Conservation (phyloP, 352 stramenopile genomes). For the Pythium phragmitis region DNA sequence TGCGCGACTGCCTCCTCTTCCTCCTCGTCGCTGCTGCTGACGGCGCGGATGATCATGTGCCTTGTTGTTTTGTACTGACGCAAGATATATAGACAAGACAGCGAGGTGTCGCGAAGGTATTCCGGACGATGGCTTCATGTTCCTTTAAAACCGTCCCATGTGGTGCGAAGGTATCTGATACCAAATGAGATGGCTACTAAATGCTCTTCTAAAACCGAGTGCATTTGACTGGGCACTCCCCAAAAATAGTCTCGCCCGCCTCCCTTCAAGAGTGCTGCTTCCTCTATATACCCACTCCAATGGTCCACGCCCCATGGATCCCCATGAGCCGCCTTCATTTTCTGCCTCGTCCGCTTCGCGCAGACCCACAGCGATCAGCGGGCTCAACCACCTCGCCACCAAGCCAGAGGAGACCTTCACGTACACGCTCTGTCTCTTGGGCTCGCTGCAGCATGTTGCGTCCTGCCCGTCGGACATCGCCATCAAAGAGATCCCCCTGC, state of each 20-base stretch:
- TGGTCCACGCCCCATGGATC: slow-evolving; percentile 2
- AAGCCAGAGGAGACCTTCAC: slow-evolving; percentile 30
- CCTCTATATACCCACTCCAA: not conserved
- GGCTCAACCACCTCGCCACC: not conserved
- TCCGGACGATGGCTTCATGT: not conserved
- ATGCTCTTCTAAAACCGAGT: not conserved
- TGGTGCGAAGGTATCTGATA: too few species aligned
- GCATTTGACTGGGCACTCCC: not conserved
- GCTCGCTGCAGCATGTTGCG: slow-evolving; percentile 35
- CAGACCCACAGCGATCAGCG: not conserved
- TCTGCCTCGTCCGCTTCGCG: not conserved
- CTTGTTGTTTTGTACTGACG: not conserved
- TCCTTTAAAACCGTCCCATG: not conserved
- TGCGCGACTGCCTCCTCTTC: slow-evolving; percentile 27
- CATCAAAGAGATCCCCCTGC: slow-evolving; percentile 41
- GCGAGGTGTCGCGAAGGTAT: slow-evolving; percentile 3
- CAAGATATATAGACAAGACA: not conserved
- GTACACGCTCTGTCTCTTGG: slow-evolving; percentile 56
- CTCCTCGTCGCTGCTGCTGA: slow-evolving; percentile 52
- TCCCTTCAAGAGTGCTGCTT: too few species aligned
- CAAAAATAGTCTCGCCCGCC: not conserved
- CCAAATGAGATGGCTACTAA: too few species aligned
- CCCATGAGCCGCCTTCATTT: not conserved
- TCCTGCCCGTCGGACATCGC: not conserved
- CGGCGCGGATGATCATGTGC: slow-evolving; percentile 76